Evolutionary conservation across 208 protist species (phyloP), one percentile per base, ranked within the genome.

Genomic region (Angomonas deanei): DNA sequence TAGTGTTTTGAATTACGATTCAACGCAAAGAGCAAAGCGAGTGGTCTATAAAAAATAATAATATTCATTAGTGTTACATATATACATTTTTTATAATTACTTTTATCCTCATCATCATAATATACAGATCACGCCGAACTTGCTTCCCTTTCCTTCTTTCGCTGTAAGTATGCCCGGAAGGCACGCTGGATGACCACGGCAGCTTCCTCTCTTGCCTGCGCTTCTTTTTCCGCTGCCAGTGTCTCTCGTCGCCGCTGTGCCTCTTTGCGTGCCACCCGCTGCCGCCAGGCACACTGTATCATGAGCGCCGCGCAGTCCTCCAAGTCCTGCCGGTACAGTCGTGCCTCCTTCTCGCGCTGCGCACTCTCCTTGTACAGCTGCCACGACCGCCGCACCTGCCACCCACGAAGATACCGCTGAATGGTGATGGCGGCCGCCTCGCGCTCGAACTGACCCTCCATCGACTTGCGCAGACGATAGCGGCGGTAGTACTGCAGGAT

Each of bases 211-310:
- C 54, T 57, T 26, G 69, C 52, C 19, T 62, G 53, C 60, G 15
- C 15, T n/a, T 17, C 31, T n/a, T n/a, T n/a, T n/a, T n/a, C 68
- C 60, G 69, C 65, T 48, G 31, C 21, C 32, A 66, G 61, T 56
- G 66, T 31, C 53, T 66, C 46, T 5, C 66, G 68, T 21, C 67
- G 48, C 28, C 21, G 50, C 30, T 24, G 15, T 3, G 70, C 66
- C 23, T 47, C 19, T 4, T 55, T 67, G 28, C 63, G 23, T 0
- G 82, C 77, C 8, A 28, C 21, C 11, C 71, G 52, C 13, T 76
- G 74, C 17, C 89, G 79, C 89, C 89, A 96, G 54, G 74, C 72
- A n/a, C 78, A 81, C 76, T 96, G 89, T 23, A 93, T 52, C 21
- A 73, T 52, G 5, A 85, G 88, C 24, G 84, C 82, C 3, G 84